Conservation (phyloP, 169 alveolate genomes). For the Cryptosporidium ubiquitum region DNA sequence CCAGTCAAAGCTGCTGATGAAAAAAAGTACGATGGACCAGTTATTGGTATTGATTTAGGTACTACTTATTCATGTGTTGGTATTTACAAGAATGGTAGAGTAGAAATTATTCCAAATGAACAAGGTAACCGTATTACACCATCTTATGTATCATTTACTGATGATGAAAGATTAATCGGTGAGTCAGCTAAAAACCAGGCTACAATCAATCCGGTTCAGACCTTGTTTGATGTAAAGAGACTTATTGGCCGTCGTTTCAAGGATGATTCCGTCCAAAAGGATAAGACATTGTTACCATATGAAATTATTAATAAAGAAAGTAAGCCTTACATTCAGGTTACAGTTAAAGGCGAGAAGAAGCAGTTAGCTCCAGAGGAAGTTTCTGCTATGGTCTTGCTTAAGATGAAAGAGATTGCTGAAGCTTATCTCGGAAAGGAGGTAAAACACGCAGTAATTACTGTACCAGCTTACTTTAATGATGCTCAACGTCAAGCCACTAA, state of each 20-base stretch:
- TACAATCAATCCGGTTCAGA: slow-evolving; percentile 95
- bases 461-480: slow-evolving; percentile 99
- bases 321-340: slow-evolving; percentile 94
- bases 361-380: slow-evolving; percentile 98
- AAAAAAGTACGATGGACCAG: slow-evolving; percentile 90
- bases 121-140: slow-evolving; percentile 98
- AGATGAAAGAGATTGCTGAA: slow-evolving; percentile 98
- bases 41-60: slow-evolving; percentile 98
- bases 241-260: slow-evolving; percentile 96
- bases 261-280: slow-evolving; percentile 95
- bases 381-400: slow-evolving; percentile 96
- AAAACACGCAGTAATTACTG: slow-evolving; percentile 94
- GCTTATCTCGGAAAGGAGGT: slow-evolving; percentile 95
- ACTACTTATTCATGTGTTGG: slow-evolving; percentile 99
- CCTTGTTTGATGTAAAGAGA: slow-evolving; percentile 98
- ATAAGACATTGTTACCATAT: slow-evolving; percentile 96
- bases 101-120: slow-evolving; percentile 95
- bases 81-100: slow-evolving; percentile 96
- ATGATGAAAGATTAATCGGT: slow-evolving; percentile 94
- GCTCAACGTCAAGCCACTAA: slow-evolving; percentile 99
- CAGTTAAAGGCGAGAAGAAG: slow-evolving; percentile 90
- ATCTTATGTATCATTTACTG: slow-evolving; percentile 97
- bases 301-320: slow-evolving; percentile 92
- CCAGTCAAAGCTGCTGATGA: slow-evolving; percentile 26
- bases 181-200: slow-evolving; percentile 98